Evolutionary conservation across 805 yeast genomes (phyloP), one percentile per base, ranked within the genome.

Genomic region (Candida ovalis): DNA sequence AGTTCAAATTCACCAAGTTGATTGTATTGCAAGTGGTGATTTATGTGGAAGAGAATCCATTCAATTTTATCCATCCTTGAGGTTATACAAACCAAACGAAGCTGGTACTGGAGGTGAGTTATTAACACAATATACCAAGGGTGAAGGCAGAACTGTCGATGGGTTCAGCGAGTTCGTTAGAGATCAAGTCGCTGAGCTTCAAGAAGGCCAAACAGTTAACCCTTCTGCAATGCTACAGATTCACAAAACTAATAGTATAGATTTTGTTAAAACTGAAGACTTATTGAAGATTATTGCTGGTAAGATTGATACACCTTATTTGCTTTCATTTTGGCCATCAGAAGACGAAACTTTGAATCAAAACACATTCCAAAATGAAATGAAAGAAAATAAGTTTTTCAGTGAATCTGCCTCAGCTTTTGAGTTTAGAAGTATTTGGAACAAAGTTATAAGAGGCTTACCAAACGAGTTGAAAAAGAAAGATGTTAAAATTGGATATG

Each of bases 11-110:
- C 74, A 80, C 49, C 92, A 87, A 60, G 96, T 94, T 32, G 82
- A 94, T 66, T 94, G 99, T 69, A 77, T 86, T 8, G 88, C 80
- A 42, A 77, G 84, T 60, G 97, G 96, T 12, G 98, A 92, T 63
- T 71, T 94, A 45, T 94, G 99, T 67, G 72, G 68, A 8, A 70
- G 81, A 22, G 87, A 88, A 65, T 74, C 75, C 3, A 77, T 92
- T 47, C 57, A 48, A 18, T 76, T 71, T n/a, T 91, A 78, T 62
- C 99, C 99, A 5, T 70, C 76, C 19, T 67, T 92, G 36, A 72
- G 85, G 46, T 71, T 92, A 8, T 91, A 86, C 67, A 81, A 81
- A 1, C 85, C 89, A 0, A 67, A 69, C 22, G 79, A 64, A 19
- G 65, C 68, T 39, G 69, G 69, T 1, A 57, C 60, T 4, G 59